These are phyloP conservation scores for Dendrocalamus sinicus DNA, from an alignment of 176 grass and related monocot genomes.

Conservation along the genomic window DNA sequence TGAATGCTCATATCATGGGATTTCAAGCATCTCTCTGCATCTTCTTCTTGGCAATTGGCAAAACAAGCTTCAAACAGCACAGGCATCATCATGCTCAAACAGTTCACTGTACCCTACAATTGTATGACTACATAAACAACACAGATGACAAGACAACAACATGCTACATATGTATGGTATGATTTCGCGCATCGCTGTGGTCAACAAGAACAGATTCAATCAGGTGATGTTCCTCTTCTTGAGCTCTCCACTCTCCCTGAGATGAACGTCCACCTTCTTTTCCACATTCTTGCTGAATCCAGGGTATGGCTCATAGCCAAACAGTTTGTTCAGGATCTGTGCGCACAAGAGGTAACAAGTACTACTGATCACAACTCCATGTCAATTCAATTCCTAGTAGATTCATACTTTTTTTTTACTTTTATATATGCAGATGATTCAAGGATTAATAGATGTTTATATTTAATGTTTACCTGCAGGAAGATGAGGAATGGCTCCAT, in stretches of 20 bases:
- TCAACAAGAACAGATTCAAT: neutral
- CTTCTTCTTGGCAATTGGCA: slow-evolving; percentile 6
- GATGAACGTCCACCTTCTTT: neutral
- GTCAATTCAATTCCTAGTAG: neutral
- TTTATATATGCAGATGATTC: neutral
- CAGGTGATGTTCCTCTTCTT: neutral
- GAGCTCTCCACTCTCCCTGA: neutral
- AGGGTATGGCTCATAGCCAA: slow-evolving; percentile 87
- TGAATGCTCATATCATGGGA: neutral
- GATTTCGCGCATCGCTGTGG: neutral
- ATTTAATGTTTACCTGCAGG: slow-evolving; percentile 56
- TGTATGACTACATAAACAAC: neutral
- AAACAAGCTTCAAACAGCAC: neutral
- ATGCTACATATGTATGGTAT: neutral
- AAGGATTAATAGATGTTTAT: neutral
- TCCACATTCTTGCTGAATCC: slow-evolving; percentile 80
- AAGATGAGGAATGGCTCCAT: slow-evolving; percentile 97
- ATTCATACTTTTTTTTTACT: neutral
- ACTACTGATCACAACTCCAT: neutral
- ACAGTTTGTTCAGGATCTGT: slow-evolving; percentile 73
- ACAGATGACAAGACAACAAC: neutral
- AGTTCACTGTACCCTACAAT: too few relatives aligned
- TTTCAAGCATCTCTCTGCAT: neutral
- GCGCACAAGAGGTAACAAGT: neutral
- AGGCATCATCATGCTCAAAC: too few relatives aligned